phyloP scores from a whole-genome alignment of 1,284 basidiomycete genomes.

The Leccinum pallidistipes region DNA sequence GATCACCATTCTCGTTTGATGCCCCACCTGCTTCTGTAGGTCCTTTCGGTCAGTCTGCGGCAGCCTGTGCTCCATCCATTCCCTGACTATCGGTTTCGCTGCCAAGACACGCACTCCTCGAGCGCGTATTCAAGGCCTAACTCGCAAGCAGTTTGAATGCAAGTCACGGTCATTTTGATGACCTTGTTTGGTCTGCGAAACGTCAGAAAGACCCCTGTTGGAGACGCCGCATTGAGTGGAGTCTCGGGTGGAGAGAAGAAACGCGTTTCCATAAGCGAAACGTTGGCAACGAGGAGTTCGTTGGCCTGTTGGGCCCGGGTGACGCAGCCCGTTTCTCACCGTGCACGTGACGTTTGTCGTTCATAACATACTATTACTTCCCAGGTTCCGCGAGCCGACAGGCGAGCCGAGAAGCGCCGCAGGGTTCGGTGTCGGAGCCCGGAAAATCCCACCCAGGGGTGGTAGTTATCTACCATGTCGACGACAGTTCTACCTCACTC shows the following conservation, averaged over 20 bases:
- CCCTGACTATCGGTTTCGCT: constrained; percentile 57
- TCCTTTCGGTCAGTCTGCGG: constrained; percentile 45
- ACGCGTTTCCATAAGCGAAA: constrained; percentile 64
- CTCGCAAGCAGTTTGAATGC: constrained; percentile 48
- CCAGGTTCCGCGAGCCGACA: too few relatives aligned
- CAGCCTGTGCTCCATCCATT: constrained; percentile 45
- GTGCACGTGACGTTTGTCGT: background rate
- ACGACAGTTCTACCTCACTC: too few relatives aligned
- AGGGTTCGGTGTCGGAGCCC: too few relatives aligned
- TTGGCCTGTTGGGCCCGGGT: constrained; percentile 47
- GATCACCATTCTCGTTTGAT: constrained; percentile 50
- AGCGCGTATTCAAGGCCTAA: constrained; percentile 41
- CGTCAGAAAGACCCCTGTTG: constrained; percentile 59
- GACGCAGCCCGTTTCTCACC: background rate
- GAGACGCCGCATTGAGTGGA: constrained; percentile 74
- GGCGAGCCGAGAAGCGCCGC: too few relatives aligned
- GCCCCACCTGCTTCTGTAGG: constrained; percentile 35
- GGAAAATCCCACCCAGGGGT: too few relatives aligned
- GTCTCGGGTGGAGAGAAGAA: constrained; percentile 82
- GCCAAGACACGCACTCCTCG: constrained; percentile 60
- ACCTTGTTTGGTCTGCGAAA: constrained; percentile 77
- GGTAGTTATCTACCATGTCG: too few relatives aligned
- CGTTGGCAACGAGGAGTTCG: constrained; percentile 43
- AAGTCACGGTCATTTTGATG: constrained; percentile 54
- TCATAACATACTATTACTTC: background rate